These are phyloP conservation scores for Volutella citrinella DNA, from an alignment of 2,329 filamentous ascomycete genomes.

Conservation along the genomic window DNA sequence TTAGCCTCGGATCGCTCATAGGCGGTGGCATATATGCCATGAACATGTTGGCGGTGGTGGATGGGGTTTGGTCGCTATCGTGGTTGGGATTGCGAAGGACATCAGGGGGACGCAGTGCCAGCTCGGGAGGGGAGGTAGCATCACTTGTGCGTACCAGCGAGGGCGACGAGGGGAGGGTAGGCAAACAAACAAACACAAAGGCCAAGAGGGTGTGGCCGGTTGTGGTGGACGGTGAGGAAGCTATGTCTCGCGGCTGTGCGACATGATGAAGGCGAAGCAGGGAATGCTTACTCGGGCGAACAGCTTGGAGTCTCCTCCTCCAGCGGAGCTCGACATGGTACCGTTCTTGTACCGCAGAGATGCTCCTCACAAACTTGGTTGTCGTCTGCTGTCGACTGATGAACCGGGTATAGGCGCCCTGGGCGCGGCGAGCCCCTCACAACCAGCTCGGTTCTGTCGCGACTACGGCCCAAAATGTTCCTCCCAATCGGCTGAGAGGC, in stretches of 20 bases:
- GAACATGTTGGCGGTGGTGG: conserved; percentile 43
- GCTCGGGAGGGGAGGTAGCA: background rate
- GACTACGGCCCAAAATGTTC: conserved; percentile 11
- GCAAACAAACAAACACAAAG: conserved; percentile 5
- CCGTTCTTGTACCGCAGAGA: conserved; percentile 26
- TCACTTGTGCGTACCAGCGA: conserved; percentile 1
- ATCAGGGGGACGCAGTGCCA: conserved; percentile 10
- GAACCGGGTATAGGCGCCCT: conserved; percentile 20
- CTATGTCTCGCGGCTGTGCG: conserved; percentile 8
- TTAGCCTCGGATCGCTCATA: conserved; percentile 48
- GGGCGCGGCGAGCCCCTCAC: conserved; percentile 24
- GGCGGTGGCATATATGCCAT: conserved; percentile 50
- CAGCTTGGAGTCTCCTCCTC: conserved; percentile 96
- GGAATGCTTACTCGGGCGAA: conserved; percentile 80
- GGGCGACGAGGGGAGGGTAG: conserved; percentile 1
- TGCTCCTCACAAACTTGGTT: conserved; percentile 12
- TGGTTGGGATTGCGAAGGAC: conserved; percentile 7
- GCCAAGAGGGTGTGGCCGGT: no score
- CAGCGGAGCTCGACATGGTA: conserved; percentile 51
- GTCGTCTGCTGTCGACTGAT: conserved; percentile 13
- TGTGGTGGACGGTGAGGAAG: no score
- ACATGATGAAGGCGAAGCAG: conserved; percentile 7
- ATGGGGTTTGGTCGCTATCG: conserved; percentile 6
- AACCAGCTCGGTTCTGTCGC: conserved; percentile 12
- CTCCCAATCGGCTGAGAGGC: conserved; percentile 24